A percentile compares a stretch with the other conserved stretches of the same genome.
Conservation (phyloP, 169 alveolate species). For the Plasmodium cynomolgi region DNA sequence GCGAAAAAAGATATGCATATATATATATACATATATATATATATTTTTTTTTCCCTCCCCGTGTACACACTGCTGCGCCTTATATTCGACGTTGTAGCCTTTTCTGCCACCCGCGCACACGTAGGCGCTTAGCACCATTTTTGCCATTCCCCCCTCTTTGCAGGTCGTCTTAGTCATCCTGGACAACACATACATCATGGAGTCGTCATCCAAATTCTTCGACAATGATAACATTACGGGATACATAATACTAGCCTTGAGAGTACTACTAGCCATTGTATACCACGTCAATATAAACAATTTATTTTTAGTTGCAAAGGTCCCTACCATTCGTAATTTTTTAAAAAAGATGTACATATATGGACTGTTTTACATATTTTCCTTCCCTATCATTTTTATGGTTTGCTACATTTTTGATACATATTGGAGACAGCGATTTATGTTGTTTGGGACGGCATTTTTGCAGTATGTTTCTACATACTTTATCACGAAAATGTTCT, state of each 20-base stretch:
- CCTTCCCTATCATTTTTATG: conserved; percentile 74
- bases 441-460: conserved; percentile 68
- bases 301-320: conserved; percentile 31
- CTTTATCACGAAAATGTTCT: conserved; percentile 69
- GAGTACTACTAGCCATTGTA: conserved; percentile 54
- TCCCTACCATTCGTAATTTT: conserved; percentile 45
- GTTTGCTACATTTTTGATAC: conserved; percentile 71
- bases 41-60: background rate
- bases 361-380: conserved; percentile 59
- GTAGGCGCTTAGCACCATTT: background rate
- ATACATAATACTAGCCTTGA: conserved; percentile 43
- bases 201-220: conserved; percentile 59
- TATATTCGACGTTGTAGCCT: background rate
- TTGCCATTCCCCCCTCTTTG: background rate
- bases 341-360: conserved; percentile 44
- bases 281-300: conserved; percentile 62
- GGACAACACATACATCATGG: conserved; percentile 50
- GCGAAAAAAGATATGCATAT: background rate
- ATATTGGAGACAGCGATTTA: conserved; percentile 69
- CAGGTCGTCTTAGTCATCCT: conserved; percentile 48
- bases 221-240: conserved; percentile 72
- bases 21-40: no score
- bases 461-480: conserved; percentile 56
- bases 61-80: background rate
- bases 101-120: background rate